Evolutionary conservation across 108 stramenopile species (phyloP), one percentile per base, ranked within the genome.

Genomic region (Asterionellopsis glacialis): DNA sequence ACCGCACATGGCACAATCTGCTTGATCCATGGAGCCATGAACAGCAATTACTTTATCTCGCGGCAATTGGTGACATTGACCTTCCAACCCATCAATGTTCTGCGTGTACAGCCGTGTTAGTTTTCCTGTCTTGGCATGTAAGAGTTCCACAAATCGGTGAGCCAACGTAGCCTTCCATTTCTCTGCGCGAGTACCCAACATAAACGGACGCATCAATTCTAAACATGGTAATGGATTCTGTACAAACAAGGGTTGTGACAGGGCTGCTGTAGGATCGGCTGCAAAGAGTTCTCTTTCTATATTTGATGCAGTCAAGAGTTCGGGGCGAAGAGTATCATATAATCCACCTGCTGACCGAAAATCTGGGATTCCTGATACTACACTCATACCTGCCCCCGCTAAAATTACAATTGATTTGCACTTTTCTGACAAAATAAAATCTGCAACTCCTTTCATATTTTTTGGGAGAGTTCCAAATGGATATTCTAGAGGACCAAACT

Each of bases 11-110:
- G 85, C 95, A 77, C 92, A 96, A 10, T 73, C 76, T 11, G 89
- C 90, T 55, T 71, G 67, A 44, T 79, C 84, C 83, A 96, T 81
- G 25, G 87, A 77, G 10, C 95, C 95, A 66, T 96, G 95, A 7
- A 92, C 91, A 50, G 80, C 73, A 49, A 90, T 77, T 15, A 90
- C 73, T 50, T 77, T 81, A 18, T 84, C 81, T 15, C 55, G 67
- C 7, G 85, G 82, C 13, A 96, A 45, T 9, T 73, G 59, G 3
- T 67, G 70, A 49, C 82, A 81, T 72, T 90, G 91, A 41, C 33
- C 54, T 56, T 94, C 92, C 33, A 90, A 54, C 9, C 83, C 78
- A 67, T 94, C 92, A 56, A 94, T 88, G 63, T 94, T 94, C 57
- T 94, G 92, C 12, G 78, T 90, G 38, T 69, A 74, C 0, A 90